Evolutionary conservation across 176 grass and related monocot species (phyloP).

Genomic region (Zoysia pacifica): DNA sequence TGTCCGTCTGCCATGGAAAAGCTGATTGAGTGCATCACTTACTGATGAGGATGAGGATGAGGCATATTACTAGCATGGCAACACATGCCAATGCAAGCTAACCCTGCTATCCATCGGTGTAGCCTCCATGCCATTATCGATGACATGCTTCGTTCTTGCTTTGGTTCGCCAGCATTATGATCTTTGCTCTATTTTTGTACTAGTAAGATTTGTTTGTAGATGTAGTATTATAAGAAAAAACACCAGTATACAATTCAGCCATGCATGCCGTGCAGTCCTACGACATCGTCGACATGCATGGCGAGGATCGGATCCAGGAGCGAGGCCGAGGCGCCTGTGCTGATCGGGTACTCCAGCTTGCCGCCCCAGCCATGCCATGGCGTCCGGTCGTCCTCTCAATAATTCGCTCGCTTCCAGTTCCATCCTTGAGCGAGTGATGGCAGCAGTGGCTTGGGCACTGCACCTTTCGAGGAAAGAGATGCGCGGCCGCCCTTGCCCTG

Average conservation of each 20-base stretch:
- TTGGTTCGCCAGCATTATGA: too few relatives aligned
- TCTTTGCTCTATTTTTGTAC: too few relatives aligned
- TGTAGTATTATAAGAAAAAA: too few relatives aligned
- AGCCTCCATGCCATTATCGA: too few relatives aligned
- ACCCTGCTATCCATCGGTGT: too few relatives aligned
- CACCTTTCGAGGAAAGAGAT: neutral
- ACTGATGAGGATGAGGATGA: neutral
- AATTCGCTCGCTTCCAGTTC: slow-evolving; percentile 1
- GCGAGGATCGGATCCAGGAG: neutral
- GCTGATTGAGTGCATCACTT: slow-evolving; percentile 22
- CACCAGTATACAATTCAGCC: neutral
- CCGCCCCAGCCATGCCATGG: neutral
- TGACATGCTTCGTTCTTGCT: too few relatives aligned
- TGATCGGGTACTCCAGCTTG: too few relatives aligned
- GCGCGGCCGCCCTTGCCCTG: too few relatives aligned
- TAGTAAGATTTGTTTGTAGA: too few relatives aligned
- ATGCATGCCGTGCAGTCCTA: neutral
- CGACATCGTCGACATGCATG: neutral
- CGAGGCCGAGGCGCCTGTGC: neutral
- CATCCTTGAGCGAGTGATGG: slow-evolving; percentile 23
- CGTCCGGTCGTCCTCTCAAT: neutral
- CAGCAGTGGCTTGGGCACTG: neutral
- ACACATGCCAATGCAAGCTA: too few relatives aligned
- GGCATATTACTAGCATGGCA: neutral
- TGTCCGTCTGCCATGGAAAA: slow-evolving; percentile 27